Evolutionary conservation across 2,329 filamentous ascomycete species (phyloP).

Genomic region (Colletotrichum destructivum): DNA sequence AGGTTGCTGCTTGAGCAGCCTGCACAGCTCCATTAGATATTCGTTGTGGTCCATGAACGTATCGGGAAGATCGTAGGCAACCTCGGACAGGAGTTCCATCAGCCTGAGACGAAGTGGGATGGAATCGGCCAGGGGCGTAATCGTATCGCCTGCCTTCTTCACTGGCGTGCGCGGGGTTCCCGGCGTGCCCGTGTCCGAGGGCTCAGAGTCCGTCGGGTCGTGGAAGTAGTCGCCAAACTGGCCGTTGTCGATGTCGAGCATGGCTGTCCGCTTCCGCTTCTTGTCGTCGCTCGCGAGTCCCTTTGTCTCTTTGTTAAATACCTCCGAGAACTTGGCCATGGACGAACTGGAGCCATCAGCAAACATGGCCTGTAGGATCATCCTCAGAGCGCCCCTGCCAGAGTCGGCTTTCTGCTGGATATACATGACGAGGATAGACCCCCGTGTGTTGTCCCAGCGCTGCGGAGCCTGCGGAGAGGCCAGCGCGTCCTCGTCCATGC

Average conservation of each 20-base stretch:
- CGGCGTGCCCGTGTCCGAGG: constrained; percentile 61
- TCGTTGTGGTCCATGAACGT: constrained; percentile 60
- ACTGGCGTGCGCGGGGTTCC: constrained; percentile 48
- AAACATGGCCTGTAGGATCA: constrained; percentile 77
- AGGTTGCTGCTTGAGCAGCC: constrained; percentile 71
- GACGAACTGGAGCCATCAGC: constrained; percentile 73
- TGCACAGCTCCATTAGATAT: constrained; percentile 72
- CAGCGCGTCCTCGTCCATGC: constrained; percentile 59
- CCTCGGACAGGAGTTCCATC: constrained; percentile 69
- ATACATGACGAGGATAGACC: constrained; percentile 75
- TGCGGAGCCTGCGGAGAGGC: constrained; percentile 28
- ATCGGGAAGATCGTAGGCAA: constrained; percentile 61
- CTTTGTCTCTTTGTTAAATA: constrained; percentile 78
- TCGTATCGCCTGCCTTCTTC: constrained; percentile 49
- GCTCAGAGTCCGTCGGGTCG: constrained; percentile 57
- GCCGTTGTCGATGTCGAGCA: constrained; percentile 71
- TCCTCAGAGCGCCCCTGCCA: constrained; percentile 63
- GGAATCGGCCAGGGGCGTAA: constrained; percentile 65
- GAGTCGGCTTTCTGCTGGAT: constrained; percentile 60
- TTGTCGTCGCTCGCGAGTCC: constrained; percentile 58
- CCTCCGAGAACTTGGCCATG: constrained; percentile 71
- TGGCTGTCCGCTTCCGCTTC: constrained; percentile 64
- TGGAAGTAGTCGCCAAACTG: constrained; percentile 74
- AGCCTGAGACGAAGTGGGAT: constrained; percentile 75
- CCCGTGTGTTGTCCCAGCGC: constrained; percentile 47